Base-by-base conservation (phyloP, 179 eudicot species). In the Beta macrorhiza region DNA sequence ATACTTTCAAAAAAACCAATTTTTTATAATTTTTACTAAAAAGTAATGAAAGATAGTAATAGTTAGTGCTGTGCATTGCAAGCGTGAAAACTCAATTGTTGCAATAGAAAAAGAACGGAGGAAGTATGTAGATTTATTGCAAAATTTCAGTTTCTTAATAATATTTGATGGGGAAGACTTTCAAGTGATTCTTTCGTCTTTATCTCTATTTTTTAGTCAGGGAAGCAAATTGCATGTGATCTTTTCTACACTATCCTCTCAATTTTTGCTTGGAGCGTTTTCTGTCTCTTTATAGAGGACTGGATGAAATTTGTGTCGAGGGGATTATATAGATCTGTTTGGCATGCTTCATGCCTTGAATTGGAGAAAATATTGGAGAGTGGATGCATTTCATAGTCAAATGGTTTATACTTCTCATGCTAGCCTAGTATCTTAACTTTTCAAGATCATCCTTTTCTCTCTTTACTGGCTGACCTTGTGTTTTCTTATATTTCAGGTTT, bases 401-500 rank as follows among this genome's bases (percentile, higher is more conserved):
- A 32, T 61, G 61, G 56, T 63, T 58, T 59, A 29, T 17, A 32
- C 2, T 77, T 71, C 64, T 52, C 74, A 51, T 59, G 55, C 45
- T 42, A 29, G 61, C 13, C n/a, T 5, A 14, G 53, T 59, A 8
- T 17, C 22, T 7, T 56, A 73, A 20, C 29, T 22, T 59, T 44
- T 11, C 13, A 47, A 14, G 74, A 29, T 70, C 20, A 11, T 78
- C 53, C 22, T 61, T 7, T n/a, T n/a, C 74, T 55, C 51, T 68
- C 49, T 79, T 65, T 53, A 67, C 56, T 25, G 5, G 5, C 37
- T 13, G 47, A 22, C 52, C 5, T 45, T 45, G 19, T 79, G 74
- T 77, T 77, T 78, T 59, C 72, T 74, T 52, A 69, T 72, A 76
- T 82, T 49, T 74, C 86, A 96, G 99, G 91, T 91, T 79, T 89